Base-by-base conservation (phyloP, 192 early-diverging fungal species). In the Entrophospora sp. region DNA sequence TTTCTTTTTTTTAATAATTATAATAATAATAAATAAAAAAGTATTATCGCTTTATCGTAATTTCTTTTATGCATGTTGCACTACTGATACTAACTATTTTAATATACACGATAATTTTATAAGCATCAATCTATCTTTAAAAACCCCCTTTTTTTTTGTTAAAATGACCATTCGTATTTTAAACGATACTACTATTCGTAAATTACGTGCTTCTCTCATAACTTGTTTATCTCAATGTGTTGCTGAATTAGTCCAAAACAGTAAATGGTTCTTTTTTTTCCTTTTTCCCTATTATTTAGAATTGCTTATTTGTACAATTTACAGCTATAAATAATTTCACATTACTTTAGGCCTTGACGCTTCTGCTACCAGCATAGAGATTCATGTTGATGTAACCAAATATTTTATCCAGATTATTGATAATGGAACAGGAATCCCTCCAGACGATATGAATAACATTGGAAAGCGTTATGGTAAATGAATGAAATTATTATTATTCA, bases 321-420 rank as follows among this genome's bases (percentile, higher is more conserved):
- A 16, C n/a, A 18, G n/a, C n/a, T n/a, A n/a, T 55, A 16, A 32
- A 24, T 51, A 1, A 14, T 30, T 42, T 34, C 22, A n/a, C n/a
- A n/a, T n/a, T n/a, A n/a, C n/a, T n/a, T n/a, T 31, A 82, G 80
- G 69, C 13, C 56, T 87, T 18, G 87, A 89, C 61, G 84, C 85
- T 9, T 59, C 68, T 4, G 75, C 87, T n/a, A 70, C 68, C 0
- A 20, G 53, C 0, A 76, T 89, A 24, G 73, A 84, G 30, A 71
- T 78, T 45, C 71, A 62, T 4, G 64, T 78, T 3, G 72, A 77
- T 53, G 69, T 71, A 25, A 49, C 68, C 5, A 72, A 70, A 9
- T 73, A 70, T 24, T 76, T 69, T 45, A 64, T 89, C 5, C 71
- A 81, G 55, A 81, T 85, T 9, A 66, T 69, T 1, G 87, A 89